phyloP scores from a whole-genome alignment of 2,329 filamentous ascomycete species.

The Phaeomoniella chlamydospora region DNA sequence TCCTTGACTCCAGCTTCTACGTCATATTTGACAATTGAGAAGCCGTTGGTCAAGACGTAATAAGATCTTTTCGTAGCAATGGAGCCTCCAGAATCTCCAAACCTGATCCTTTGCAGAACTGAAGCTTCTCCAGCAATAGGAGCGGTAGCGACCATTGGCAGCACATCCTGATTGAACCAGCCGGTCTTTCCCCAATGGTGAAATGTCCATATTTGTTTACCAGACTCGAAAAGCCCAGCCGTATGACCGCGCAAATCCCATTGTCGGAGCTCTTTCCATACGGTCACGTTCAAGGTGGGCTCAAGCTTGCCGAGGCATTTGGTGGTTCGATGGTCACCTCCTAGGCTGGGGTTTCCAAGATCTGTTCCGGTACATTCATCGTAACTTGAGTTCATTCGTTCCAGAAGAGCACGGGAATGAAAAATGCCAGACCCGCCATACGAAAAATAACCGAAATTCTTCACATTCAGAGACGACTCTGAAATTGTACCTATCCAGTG shows the following conservation, averaged over 20 bases:
- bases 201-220: conserved; percentile 25
- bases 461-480: conserved; percentile 27
- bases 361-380: conserved; percentile 20
- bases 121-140: conserved; percentile 24
- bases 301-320: conserved; percentile 22
- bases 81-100: conserved; percentile 15
- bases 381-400: conserved; percentile 19
- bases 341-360: conserved; percentile 23
- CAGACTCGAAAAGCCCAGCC: conserved; percentile 28
- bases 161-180: conserved; percentile 29
- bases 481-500: conserved; percentile 28
- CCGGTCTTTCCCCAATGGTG: conserved; percentile 25
- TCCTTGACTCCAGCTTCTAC: conserved; percentile 19
- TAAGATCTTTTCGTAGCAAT: conserved; percentile 17
- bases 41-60: conserved; percentile 29
- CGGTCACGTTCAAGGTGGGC: conserved; percentile 16
- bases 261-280: conserved; percentile 27
- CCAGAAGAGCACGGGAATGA: conserved; percentile 23
- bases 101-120: conserved; percentile 26
- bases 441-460: conserved; percentile 26
- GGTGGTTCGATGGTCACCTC: conserved; percentile 27
- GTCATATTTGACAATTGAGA: conserved; percentile 27
- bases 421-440: conserved; percentile 30
- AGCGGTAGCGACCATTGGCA: conserved; percentile 26
- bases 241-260: conserved; percentile 27